Percentiles rank a stretch among this genome's conserved stretches.
phyloP scores from a whole-genome alignment of 768 basidiomycete species.

The Lactarius quietus region DNA sequence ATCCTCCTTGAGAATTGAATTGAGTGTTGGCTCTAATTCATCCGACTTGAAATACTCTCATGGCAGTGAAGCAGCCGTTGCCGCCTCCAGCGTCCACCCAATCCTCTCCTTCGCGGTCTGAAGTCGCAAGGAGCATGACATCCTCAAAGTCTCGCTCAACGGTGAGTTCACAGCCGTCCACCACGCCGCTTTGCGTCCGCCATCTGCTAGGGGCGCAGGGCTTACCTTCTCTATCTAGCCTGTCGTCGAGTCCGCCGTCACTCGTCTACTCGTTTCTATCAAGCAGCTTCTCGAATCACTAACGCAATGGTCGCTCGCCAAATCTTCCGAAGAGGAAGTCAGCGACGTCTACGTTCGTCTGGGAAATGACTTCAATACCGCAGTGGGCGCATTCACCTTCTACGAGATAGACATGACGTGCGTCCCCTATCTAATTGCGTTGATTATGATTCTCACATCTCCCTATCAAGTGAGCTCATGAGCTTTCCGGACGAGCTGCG shows the following conservation, averaged over 20 bases:
- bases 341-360: slow-evolving; percentile 96
- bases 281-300: slow-evolving; percentile 91
- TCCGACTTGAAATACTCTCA: not conserved
- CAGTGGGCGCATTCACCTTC: slow-evolving; percentile 80
- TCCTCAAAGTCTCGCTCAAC: slow-evolving; percentile 9
- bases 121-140: slow-evolving; percentile 7
- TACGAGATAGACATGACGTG: slow-evolving; percentile 91
- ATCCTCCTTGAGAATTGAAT: not conserved
- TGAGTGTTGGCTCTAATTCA: not conserved
- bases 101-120: not conserved
- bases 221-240: slow-evolving; percentile 41
- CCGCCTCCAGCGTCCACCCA: slow-evolving; percentile 1
- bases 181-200: not conserved
- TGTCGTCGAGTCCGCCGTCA: slow-evolving; percentile 87
- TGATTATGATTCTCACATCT: slow-evolving; percentile 13
- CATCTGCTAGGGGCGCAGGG: not conserved
- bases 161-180: slow-evolving; percentile 7
- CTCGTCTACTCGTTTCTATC: slow-evolving; percentile 88
- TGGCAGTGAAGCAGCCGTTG: slow-evolving; percentile 20
- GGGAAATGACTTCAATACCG: slow-evolving; percentile 96
- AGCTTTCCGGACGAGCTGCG: slow-evolving; percentile 87
- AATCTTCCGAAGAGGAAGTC: slow-evolving; percentile 73
- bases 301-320: slow-evolving; percentile 75
- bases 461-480: slow-evolving; percentile 67
- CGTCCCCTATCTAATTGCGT: slow-evolving; percentile 9